Evolutionary conservation across 768 basidiomycete genomes (phyloP).

Genomic region (Cubamyces sp.): DNA sequence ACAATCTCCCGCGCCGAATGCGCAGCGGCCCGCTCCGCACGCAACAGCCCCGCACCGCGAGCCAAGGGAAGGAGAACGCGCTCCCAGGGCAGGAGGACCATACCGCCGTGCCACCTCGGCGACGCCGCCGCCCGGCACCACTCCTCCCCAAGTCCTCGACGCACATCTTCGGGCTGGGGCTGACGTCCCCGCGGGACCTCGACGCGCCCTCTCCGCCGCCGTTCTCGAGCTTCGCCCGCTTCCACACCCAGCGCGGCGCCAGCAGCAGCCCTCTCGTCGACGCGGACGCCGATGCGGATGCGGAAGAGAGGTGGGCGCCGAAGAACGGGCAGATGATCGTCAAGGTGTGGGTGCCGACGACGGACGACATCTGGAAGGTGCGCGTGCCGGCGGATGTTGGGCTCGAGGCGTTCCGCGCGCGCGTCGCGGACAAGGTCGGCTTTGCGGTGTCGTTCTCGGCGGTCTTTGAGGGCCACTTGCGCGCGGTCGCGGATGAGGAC

Average conservation of each 20-base stretch:
- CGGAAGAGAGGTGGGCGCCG: constrained; percentile 36
- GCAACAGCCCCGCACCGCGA: constrained; percentile 1
- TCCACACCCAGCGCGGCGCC: neutral
- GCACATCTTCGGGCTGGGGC: constrained; percentile 14
- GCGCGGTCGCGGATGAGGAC: constrained; percentile 35
- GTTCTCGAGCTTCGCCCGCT: neutral
- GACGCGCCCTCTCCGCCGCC: constrained; percentile 10
- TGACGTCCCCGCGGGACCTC: constrained; percentile 14
- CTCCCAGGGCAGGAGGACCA: constrained; percentile 7
- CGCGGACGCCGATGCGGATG: neutral
- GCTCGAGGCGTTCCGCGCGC: constrained; percentile 38
- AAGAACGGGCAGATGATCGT: constrained; percentile 40
- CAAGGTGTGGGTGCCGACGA: constrained; percentile 45
- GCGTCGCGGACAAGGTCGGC: constrained; percentile 41
- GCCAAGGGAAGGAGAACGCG: constrained; percentile 27
- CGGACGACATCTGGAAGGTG: constrained; percentile 45
- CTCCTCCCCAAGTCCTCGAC: constrained; percentile 17
- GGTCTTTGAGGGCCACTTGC: constrained; percentile 26
- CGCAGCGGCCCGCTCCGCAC: constrained; percentile 23
- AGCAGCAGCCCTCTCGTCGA: neutral
- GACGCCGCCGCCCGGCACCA: constrained; percentile 19
- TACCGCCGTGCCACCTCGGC: neutral
- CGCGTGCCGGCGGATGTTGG: constrained; percentile 38
- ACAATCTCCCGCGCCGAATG: constrained; percentile 28
- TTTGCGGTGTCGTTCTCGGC: constrained; percentile 40